Percentiles rank a stretch among this genome's conserved stretches.
These are phyloP conservation scores for Aethionema arabicum DNA, from an alignment of 345 rosid species.

Conservation along the genomic window DNA sequence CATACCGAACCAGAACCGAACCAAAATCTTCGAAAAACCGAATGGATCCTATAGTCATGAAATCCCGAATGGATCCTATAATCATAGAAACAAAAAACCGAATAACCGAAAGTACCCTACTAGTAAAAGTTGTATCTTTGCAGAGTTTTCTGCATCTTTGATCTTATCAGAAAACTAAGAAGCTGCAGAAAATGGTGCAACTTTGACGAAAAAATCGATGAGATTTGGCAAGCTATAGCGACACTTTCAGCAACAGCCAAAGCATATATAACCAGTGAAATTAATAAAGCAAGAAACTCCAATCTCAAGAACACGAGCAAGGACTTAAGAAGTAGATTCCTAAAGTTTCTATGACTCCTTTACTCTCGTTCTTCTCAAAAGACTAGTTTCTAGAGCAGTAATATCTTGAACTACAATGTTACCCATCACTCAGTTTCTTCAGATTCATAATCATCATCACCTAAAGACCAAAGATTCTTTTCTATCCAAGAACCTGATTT, in stretches of 20 bases:
- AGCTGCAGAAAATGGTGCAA: neutral
- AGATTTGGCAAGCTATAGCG: neutral
- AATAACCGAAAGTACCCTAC: no score
- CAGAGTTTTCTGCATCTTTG: no score
- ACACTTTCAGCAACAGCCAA: neutral
- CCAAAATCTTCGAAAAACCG: no score
- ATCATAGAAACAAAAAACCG: no score
- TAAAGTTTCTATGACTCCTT: constrained; percentile 20
- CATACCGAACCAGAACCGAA: no score
- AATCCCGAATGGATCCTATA: no score
- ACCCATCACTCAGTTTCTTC: neutral
- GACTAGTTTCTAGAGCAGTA: constrained; percentile 2
- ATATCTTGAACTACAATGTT: neutral
- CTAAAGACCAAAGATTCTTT: neutral
- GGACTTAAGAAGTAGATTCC: neutral
- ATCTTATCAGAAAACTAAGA: neutral
- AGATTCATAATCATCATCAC: neutral
- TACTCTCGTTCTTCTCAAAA: neutral
- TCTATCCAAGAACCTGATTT: neutral
- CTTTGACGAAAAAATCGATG: constrained; percentile 2
- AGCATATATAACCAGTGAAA: neutral
- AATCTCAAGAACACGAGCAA: constrained; percentile 23
- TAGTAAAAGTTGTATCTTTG: no score
- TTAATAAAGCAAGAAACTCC: constrained; percentile 6
- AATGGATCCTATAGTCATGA: no score